A percentile compares a stretch with the other conserved stretches of the same genome.
phyloP scores from a whole-genome alignment of 352 stramenopile genomes.

The Phytophthora ramorum region DNA sequence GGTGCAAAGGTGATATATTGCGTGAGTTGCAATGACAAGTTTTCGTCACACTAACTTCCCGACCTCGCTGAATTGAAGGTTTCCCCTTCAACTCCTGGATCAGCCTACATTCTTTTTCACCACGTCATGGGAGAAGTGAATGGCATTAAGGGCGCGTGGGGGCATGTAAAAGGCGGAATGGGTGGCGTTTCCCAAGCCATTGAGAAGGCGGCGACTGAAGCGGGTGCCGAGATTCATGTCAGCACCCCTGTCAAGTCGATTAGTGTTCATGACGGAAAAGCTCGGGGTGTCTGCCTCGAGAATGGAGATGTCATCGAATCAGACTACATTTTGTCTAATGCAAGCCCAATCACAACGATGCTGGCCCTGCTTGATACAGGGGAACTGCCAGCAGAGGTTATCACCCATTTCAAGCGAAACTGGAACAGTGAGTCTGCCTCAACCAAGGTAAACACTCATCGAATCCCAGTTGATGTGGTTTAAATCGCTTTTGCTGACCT shows the following conservation, averaged over 20 bases:
- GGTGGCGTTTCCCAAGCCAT: slow-evolving; percentile 80
- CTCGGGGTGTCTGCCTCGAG: slow-evolving; percentile 69
- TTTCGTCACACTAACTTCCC: background rate
- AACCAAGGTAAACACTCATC: slow-evolving; percentile 58
- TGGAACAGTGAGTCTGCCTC: slow-evolving; percentile 85
- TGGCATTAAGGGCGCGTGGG: slow-evolving; percentile 88
- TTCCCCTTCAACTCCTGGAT: slow-evolving; percentile 84
- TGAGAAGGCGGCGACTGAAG: slow-evolving; percentile 58
- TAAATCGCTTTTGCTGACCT: background rate
- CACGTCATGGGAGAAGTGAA: slow-evolving; percentile 94
- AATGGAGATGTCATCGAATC: slow-evolving; percentile 62
- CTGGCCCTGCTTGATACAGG: slow-evolving; percentile 74
- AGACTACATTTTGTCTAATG: slow-evolving; percentile 80
- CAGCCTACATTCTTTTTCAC: slow-evolving; percentile 92
- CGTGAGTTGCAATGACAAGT: background rate
- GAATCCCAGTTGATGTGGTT: background rate
- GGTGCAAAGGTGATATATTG: slow-evolving; percentile 69
- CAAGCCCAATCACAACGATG: slow-evolving; percentile 84
- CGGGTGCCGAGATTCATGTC: slow-evolving; percentile 79
- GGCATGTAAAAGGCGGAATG: slow-evolving; percentile 92
- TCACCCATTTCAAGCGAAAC: slow-evolving; percentile 79
- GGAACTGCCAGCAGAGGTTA: slow-evolving; percentile 58
- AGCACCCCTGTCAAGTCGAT: slow-evolving; percentile 73
- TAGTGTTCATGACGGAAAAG: slow-evolving; percentile 48
- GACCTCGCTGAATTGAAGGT: slow-evolving; percentile 42